A percentile compares a stretch with the other conserved stretches of the same genome.
Evolutionary conservation across 2,329 filamentous ascomycete species (phyloP).

Genomic region (Trichoderma sp.): DNA sequence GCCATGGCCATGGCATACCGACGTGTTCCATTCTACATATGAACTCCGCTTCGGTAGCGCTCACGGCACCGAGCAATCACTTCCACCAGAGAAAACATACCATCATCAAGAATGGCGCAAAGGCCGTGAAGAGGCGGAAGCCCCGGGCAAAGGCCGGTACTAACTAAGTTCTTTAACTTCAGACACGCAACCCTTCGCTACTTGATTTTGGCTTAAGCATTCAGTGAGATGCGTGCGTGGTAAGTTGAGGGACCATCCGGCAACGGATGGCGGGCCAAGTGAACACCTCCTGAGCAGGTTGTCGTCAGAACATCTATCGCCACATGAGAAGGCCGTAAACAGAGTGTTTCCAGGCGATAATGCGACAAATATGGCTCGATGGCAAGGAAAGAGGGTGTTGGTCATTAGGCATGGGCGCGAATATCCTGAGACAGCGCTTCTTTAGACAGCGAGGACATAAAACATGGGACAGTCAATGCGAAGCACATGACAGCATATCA

Average conservation of each 20-base stretch:
- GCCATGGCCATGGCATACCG: neutral
- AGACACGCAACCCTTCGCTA: neutral
- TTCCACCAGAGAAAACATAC: conserved; percentile 43
- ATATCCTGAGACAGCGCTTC: conserved; percentile 9
- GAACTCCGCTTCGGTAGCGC: conserved; percentile 2
- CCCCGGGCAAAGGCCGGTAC: conserved; percentile 39
- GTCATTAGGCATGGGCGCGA: conserved; percentile 5
- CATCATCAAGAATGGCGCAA: conserved; percentile 50
- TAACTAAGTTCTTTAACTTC: conserved; percentile 30
- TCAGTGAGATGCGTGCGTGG: neutral
- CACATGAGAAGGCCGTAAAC: conserved; percentile 14
- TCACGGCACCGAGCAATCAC: neutral
- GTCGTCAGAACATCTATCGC: conserved; percentile 17
- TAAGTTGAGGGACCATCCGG: conserved; percentile 3
- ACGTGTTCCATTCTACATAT: conserved; percentile 3
- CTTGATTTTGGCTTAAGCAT: conserved; percentile 8
- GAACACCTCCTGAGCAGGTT: conserved; percentile 23
- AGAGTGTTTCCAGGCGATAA: neutral
- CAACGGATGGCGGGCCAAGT: conserved; percentile 16
- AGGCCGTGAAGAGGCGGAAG: conserved; percentile 45
- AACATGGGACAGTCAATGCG: neutral
- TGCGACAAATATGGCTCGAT: neutral
- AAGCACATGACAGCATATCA: conserved; percentile 12
- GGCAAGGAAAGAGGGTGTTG: neutral
- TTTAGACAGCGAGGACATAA: neutral